Evolutionary conservation across 495 filamentous ascomycete species (phyloP).

Genomic region (Penicillium atrosanguineum): DNA sequence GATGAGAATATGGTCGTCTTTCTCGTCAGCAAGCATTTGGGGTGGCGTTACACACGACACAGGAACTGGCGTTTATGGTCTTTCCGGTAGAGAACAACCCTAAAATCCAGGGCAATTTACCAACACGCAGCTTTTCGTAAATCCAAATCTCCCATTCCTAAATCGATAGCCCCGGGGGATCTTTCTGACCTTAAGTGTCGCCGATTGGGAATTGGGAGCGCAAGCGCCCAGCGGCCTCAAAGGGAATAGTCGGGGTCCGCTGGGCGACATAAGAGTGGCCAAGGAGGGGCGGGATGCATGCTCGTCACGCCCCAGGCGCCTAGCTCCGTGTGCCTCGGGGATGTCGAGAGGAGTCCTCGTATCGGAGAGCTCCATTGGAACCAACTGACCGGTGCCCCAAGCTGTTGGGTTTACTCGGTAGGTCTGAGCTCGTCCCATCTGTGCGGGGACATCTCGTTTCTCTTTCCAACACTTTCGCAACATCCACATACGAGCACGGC

Average conservation of each 20-base stretch:
- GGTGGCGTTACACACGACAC: constrained; percentile 10
- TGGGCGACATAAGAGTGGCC: constrained; percentile 23
- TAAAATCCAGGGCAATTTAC: neutral
- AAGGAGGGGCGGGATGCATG: constrained; percentile 15
- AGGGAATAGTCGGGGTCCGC: constrained; percentile 15
- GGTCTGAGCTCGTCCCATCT: neutral
- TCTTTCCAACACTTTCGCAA: neutral
- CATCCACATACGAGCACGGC: constrained; percentile 2
- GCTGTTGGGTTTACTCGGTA: neutral
- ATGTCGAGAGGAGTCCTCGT: neutral
- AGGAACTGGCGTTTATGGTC: constrained; percentile 7
- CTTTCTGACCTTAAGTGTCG: neutral
- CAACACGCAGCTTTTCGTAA: neutral
- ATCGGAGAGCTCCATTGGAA: constrained; percentile 13
- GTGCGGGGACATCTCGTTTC: neutral
- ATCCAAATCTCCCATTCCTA: neutral
- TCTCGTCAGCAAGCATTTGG: constrained; percentile 8
- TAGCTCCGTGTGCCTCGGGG: constrained; percentile 4
- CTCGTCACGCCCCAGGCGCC: constrained; percentile 32
- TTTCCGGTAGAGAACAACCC: neutral
- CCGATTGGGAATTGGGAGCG: constrained; percentile 2
- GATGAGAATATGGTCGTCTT: neutral
- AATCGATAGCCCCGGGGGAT: neutral
- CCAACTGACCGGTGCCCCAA: constrained; percentile 2
- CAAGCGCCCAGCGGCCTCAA: constrained; percentile 21